Evolutionary conservation across 768 basidiomycete species (phyloP).

Genomic region (Lanmaoa pseudosensibilis): DNA sequence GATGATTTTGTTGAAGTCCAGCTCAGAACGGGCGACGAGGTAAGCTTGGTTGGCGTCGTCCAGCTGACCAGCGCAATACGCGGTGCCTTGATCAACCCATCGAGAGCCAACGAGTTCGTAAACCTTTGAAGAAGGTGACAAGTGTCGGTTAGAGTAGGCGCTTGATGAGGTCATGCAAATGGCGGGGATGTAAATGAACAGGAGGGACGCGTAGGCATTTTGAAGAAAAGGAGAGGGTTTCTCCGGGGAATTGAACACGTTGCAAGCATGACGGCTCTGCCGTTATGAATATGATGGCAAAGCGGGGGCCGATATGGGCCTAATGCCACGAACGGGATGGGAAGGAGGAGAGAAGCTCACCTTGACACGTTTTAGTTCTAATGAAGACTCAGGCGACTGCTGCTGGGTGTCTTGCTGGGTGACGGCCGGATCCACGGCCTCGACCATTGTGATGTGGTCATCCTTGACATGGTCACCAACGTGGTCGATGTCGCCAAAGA

Average conservation of each 20-base stretch:
- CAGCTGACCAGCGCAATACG: conserved; percentile 91
- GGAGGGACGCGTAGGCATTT: conserved; percentile 13
- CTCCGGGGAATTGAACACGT: conserved; percentile 21
- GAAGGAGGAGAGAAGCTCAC: conserved; percentile 41
- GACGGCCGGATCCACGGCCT: conserved; percentile 39
- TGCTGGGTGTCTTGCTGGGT: conserved; percentile 58
- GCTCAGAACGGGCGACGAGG: conserved; percentile 81
- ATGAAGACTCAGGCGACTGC: conserved; percentile 62
- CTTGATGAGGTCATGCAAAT: conserved; percentile 35
- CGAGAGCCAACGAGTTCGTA: conserved; percentile 89
- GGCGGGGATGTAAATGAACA: conserved; percentile 22
- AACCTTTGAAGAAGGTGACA: conserved; percentile 55
- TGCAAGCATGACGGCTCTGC: conserved; percentile 25
- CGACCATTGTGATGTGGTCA: conserved; percentile 34
- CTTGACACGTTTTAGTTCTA: conserved; percentile 86
- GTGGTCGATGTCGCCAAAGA: conserved; percentile 35
- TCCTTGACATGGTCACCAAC: conserved; percentile 35
- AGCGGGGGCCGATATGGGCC: conserved; percentile 17
- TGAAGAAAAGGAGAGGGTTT: conserved; percentile 17
- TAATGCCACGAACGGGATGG: conserved; percentile 14
- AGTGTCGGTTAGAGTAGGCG: conserved; percentile 30
- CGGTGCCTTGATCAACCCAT: conserved; percentile 97
- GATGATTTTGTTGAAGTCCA: conserved; percentile 68
- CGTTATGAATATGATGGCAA: conserved; percentile 22
- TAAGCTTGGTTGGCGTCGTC: conserved; percentile 74